Conservation (phyloP, 345 rosid species). For the Sisymbrium altissimum region DNA sequence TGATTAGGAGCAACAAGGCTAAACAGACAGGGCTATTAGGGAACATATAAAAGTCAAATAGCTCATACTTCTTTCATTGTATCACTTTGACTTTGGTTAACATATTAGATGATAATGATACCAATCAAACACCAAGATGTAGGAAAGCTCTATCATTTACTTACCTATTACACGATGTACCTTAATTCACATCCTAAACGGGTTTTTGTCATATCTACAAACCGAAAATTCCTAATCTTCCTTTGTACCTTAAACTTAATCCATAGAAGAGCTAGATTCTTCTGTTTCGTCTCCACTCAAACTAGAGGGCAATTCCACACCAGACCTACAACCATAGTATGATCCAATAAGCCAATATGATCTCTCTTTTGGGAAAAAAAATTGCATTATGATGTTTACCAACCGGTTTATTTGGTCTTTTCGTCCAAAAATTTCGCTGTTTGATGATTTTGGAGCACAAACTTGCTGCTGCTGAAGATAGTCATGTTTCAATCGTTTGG, state of each 20-base stretch:
- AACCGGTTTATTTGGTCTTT: slow-evolving; percentile 48
- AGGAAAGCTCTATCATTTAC: slow-evolving; percentile 19
- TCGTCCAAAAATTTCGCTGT: slow-evolving; percentile 32
- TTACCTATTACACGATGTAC: slow-evolving; percentile 7
- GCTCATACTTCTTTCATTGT: background rate
- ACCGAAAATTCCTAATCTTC: slow-evolving; percentile 13
- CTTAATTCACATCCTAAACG: slow-evolving; percentile 20
- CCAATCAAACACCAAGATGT: slow-evolving; percentile 7
- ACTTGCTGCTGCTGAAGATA: slow-evolving; percentile 43
- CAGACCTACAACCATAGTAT: slow-evolving; percentile 38
- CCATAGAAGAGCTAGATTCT: slow-evolving; percentile 57
- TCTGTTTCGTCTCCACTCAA: slow-evolving; percentile 72
- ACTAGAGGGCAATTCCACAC: slow-evolving; percentile 49
- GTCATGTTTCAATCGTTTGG: slow-evolving; percentile 40
- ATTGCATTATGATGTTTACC: slow-evolving; percentile 32
- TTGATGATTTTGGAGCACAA: slow-evolving; percentile 37
- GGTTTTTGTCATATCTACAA: slow-evolving; percentile 21
- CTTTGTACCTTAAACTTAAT: slow-evolving; percentile 26
- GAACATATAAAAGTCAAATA: too few species aligned
- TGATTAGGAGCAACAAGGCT: background rate
- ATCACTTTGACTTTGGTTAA: background rate
- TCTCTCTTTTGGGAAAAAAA: background rate
- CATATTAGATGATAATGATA: background rate
- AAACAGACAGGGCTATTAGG: background rate
- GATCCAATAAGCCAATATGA: background rate